A percentile compares a stretch with the other conserved stretches of the same genome.
Conservation (phyloP, 306 rosid genomes). For the Cotoneaster glaucophyllus region DNA sequence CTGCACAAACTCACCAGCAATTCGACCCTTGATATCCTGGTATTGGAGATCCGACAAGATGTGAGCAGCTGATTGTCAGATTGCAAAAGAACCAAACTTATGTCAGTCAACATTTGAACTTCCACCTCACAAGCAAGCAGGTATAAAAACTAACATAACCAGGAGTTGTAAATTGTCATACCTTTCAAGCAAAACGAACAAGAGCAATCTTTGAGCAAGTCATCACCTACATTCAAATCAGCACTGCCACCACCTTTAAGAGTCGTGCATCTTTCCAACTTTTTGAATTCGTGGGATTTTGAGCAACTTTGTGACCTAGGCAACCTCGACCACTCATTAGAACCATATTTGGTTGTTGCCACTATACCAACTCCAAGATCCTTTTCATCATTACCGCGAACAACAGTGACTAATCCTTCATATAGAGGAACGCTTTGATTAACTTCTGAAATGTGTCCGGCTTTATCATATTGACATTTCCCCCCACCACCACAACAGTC, state of each 20-base stretch:
- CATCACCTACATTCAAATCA: constrained; percentile 21
- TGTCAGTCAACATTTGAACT: constrained; percentile 2
- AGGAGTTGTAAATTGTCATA: constrained; percentile 6
- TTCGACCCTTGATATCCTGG: constrained; percentile 83
- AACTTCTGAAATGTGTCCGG: constrained; percentile 9
- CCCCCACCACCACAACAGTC: constrained; percentile 11
- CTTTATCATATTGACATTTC: constrained; percentile 16
- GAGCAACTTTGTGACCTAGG: constrained; percentile 35
- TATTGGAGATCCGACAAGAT: constrained; percentile 87
- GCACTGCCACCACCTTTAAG: constrained; percentile 26
- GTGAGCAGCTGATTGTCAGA: constrained; percentile 51
- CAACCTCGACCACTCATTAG: constrained; percentile 17
- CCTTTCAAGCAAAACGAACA: constrained; percentile 93
- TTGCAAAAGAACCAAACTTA: constrained; percentile 15
- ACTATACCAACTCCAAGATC: constrained; percentile 13
- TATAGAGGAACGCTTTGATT: constrained; percentile 6
- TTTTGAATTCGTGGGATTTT: constrained; percentile 35
- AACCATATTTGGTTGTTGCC: constrained; percentile 15
- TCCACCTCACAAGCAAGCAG: not conserved
- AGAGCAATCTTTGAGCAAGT: constrained; percentile 48
- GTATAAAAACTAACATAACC: not conserved
- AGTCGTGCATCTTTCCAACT: constrained; percentile 50
- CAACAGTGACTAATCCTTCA: constrained; percentile 22
- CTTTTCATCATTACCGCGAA: constrained; percentile 20
- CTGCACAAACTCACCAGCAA: constrained; percentile 42